A percentile compares a stretch with the other conserved stretches of the same genome.
These are phyloP conservation scores for Epicoccum nigrum DNA, from an alignment of 2,329 filamentous ascomycete species.

Conservation along the genomic window DNA sequence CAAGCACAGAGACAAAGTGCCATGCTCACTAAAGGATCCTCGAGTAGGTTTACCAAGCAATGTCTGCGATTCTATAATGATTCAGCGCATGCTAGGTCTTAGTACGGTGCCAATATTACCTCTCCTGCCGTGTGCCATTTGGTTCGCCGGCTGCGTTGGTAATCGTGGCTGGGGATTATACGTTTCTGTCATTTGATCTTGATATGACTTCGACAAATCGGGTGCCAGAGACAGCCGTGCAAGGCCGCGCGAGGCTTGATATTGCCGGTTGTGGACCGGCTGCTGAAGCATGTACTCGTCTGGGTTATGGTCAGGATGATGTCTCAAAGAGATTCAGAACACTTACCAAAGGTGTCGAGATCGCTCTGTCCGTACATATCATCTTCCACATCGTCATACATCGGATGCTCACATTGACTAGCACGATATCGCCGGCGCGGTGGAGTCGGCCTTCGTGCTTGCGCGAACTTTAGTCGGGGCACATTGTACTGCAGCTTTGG, in stretches of 20 bases:
- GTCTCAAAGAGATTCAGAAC: not conserved
- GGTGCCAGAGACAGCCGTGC: constrained; percentile 49
- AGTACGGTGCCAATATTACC: not conserved
- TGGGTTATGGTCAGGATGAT: constrained; percentile 19
- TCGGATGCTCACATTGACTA: constrained; percentile 18
- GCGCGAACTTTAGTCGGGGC: constrained; percentile 23
- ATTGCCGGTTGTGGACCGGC: constrained; percentile 41
- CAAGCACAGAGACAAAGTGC: no score
- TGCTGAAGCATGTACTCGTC: constrained; percentile 45
- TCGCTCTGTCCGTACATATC: constrained; percentile 23
- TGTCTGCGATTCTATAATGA: constrained; percentile 4
- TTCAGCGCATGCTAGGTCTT: not conserved
- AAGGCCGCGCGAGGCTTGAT: constrained; percentile 42
- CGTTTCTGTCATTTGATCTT: not conserved
- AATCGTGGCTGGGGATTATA: not conserved
- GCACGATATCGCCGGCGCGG: constrained; percentile 36
- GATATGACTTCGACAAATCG: not conserved
- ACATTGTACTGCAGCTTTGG: constrained; percentile 17
- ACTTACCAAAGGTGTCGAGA: constrained; percentile 59
- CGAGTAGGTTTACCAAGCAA: no score
- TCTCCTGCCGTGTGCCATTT: not conserved
- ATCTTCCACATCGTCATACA: constrained; percentile 35
- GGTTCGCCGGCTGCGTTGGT: not conserved
- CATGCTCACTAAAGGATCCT: no score
- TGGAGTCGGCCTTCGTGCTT: constrained; percentile 12